Base-by-base conservation (phyloP, 2,329 filamentous ascomycete species). In the Rhynchosporium agropyri region DNA sequence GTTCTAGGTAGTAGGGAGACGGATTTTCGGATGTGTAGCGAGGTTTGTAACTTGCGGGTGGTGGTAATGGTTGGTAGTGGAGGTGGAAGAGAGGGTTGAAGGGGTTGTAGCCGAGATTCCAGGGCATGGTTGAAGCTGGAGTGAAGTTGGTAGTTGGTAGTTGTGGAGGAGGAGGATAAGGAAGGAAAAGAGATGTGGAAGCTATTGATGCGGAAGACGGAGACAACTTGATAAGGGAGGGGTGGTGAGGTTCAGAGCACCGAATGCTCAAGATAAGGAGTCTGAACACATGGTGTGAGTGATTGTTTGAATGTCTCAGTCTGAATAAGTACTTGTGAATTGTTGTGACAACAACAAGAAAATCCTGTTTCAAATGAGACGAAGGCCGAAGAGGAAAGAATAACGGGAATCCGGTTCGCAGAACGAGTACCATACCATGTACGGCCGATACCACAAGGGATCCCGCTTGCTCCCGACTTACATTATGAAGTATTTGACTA, bases 1-100 rank as follows among this genome's bases (percentile, higher is more conserved):
- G 60, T 15, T 58, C 54, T 7, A 58, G 36, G 15, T 51, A 58
- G 54, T 62, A 62, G 1, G 60, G 54, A 15, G 42, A 54, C 1
- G 60, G 60, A 13, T 46, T 56, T 4, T 45, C 13, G 6, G 50
- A 33, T 3, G 12, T 53, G 33, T 38, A 38, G 36, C 36, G 36
- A 9, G 50, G 50, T 26, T 10, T 53, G 15, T 20, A 20, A 20
- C 20, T 20, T 20, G 13, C 4, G 4, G 50, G 50, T 5, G 50
- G 50, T n/a, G 50, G 15, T 53, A 12, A 33, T n/a, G 31, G 50
- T 15, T 6, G 31, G 3, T 26, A 6, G 15, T 26, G 50, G 33
- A 53, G 15, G 15, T 33, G 26, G 2, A n/a, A 1, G 29, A 53
- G 33, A 9, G 50, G 50, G 31, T 40, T 31, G 15, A 38, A 13